These are phyloP conservation scores for Scytalidium lignicola DNA, from an alignment of 2,329 filamentous ascomycete genomes.

Conservation along the genomic window DNA sequence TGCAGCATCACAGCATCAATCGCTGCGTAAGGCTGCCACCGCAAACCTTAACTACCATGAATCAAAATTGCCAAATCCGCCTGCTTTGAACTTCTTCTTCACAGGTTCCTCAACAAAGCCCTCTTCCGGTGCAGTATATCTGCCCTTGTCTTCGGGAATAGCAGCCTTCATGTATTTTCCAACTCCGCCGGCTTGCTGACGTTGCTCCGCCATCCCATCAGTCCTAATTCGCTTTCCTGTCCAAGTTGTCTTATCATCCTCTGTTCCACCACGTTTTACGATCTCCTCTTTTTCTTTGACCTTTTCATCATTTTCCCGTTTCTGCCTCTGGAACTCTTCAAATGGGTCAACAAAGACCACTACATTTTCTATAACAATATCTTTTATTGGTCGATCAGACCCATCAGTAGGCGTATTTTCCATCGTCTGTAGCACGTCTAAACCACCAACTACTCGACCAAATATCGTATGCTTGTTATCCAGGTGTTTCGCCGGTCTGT, in stretches of 20 bases:
- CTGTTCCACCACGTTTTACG: constrained; percentile 62
- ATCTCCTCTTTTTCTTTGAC: constrained; percentile 58
- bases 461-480: constrained; percentile 98
- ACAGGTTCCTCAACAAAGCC: constrained; percentile 62
- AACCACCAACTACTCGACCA: constrained; percentile 72
- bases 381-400: constrained; percentile 68
- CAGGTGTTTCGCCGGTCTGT: constrained; percentile 77
- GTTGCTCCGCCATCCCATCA: constrained; percentile 52
- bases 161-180: constrained; percentile 80
- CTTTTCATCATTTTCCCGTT: constrained; percentile 54
- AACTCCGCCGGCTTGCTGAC: constrained; percentile 40
- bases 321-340: constrained; percentile 81
- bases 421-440: constrained; percentile 67
- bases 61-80: constrained; percentile 94
- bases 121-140: constrained; percentile 53
- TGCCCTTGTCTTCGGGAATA: constrained; percentile 30
- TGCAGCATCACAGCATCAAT: too few relatives aligned
- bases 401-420: constrained; percentile 73
- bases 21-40: too few relatives aligned
- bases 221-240: constrained; percentile 83
- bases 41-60: too few relatives aligned
- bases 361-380: constrained; percentile 77
- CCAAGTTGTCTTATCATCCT: constrained; percentile 91
- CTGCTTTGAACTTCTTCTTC: constrained; percentile 73
- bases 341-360: constrained; percentile 92